A percentile compares a stretch with the other conserved stretches of the same genome.
These are phyloP conservation scores for Aspergillus ruber DNA, from an alignment of 2,329 filamentous ascomycete genomes.

Conservation along the genomic window DNA sequence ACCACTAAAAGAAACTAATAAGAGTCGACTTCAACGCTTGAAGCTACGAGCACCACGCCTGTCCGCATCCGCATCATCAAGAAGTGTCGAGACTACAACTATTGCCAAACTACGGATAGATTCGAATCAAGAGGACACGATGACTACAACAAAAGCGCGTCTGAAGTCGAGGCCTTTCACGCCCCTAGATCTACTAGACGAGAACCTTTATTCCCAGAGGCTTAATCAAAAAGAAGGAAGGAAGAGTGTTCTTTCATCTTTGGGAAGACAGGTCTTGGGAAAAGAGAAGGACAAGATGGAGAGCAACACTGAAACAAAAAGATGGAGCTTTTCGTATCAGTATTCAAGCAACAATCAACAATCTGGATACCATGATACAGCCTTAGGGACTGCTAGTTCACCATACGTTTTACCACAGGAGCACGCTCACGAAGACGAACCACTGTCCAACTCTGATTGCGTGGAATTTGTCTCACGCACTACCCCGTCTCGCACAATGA, in stretches of 20 bases:
- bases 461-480: not conserved
- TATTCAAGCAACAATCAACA: no score
- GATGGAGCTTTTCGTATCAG: no score
- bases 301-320: no score
- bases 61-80: not conserved
- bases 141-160: not conserved
- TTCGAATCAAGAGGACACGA: not conserved
- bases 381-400: not conserved
- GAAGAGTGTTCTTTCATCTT: constrained; percentile 8
- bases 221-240: constrained; percentile 10
- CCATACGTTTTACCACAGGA: not conserved
- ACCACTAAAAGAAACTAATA: not conserved
- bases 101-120: not conserved
- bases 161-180: constrained; percentile 10
- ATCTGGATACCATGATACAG: not conserved
- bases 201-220: constrained; percentile 8
- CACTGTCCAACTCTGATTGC: not conserved
- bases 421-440: not conserved
- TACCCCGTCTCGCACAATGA: not conserved
- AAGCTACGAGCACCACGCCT: not conserved
- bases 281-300: not conserved
- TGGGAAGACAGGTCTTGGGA: constrained; percentile 3
- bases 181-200: constrained; percentile 4
- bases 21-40: not conserved
- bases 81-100: not conserved